Base-by-base conservation (phyloP, 257 asterid species). In the Cynanchum wilfordii region DNA sequence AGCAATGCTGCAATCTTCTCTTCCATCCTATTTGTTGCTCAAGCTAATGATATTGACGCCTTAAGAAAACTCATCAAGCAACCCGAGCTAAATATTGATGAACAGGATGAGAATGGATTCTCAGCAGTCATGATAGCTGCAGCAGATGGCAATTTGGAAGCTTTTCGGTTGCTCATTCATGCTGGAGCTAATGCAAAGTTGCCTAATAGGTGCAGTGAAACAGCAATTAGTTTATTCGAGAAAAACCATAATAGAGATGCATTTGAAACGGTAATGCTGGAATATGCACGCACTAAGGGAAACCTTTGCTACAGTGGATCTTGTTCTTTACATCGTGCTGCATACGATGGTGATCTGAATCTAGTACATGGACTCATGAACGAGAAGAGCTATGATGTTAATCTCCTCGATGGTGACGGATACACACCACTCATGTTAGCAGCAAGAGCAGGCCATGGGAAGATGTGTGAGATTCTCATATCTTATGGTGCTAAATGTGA, bases 341-440 rank as follows among this genome's bases (percentile, higher is more conserved):
- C 80, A 11, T 85, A 75, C 3, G 44, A 66, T 10, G 88, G 88
- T 3, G 69, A 85, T 66, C 27, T 68, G 0, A 82, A 77, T 38
- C 58, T 76, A 47, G 89, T 83, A 40, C 76, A 54, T 33, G 67
- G 73, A 9, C 62, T 87, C 27, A 70, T 71, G 16, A 79, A 33
- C 38, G 38, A 10, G 0, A 72, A 76, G 3, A 82, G 78, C 4
- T 59, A n/a, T 12, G 84, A 85, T 58, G 70, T 86, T 1, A 72
- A 89, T 57, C 57, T 68, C 40, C 71, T 83, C 3, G 88, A 89
- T 64, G 29, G 71, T 7, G 87, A 89, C 10, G 89, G 92, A n/a
- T 79, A 86, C 54, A 89, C 88, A 54, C 90, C 96, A 0, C 83
- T 89, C 2, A 89, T 89, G 92, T 15, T 85, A 27, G 96, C 96